Evolutionary conservation across 345 rosid genomes (phyloP).

Genomic region (Populus pruinosa): DNA sequence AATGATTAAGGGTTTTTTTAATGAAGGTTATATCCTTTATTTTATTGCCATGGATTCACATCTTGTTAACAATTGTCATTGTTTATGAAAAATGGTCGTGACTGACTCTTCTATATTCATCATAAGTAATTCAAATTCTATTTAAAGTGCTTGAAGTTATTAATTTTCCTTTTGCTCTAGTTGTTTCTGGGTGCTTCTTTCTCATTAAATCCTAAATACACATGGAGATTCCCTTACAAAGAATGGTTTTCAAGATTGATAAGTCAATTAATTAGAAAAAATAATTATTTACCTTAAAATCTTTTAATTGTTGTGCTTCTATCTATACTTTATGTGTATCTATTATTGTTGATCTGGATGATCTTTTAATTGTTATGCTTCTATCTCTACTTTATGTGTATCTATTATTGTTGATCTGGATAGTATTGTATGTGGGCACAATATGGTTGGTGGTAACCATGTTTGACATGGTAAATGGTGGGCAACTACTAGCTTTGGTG

Average conservation of each 20-base stretch:
- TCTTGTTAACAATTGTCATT: neutral
- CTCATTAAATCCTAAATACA: neutral
- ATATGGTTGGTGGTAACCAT: too few species aligned
- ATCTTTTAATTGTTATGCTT: too few species aligned
- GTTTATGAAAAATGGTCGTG: neutral
- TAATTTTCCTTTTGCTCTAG: neutral
- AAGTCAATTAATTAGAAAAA: neutral
- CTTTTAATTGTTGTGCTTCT: too few species aligned
- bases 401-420: too few species aligned
- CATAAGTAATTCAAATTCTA: neutral
- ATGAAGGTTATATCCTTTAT: neutral
- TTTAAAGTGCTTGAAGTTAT: neutral
- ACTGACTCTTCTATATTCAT: neutral
- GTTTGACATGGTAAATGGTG: too few species aligned
- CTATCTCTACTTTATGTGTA: too few species aligned
- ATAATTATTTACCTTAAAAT: neutral
- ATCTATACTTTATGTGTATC: too few species aligned
- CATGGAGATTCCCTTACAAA: neutral
- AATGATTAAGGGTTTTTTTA: neutral
- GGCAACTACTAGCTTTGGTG: too few species aligned
- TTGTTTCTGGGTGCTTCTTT: neutral
- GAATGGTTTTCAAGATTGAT: neutral
- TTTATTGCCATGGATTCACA: neutral
- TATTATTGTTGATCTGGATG: too few species aligned
- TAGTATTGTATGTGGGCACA: too few species aligned